Percentiles rank a stretch among this genome's conserved stretches.
These are phyloP conservation scores for Leucoagaricus sp. DNA, from an alignment of 1,284 basidiomycete species.

Conservation along the genomic window DNA sequence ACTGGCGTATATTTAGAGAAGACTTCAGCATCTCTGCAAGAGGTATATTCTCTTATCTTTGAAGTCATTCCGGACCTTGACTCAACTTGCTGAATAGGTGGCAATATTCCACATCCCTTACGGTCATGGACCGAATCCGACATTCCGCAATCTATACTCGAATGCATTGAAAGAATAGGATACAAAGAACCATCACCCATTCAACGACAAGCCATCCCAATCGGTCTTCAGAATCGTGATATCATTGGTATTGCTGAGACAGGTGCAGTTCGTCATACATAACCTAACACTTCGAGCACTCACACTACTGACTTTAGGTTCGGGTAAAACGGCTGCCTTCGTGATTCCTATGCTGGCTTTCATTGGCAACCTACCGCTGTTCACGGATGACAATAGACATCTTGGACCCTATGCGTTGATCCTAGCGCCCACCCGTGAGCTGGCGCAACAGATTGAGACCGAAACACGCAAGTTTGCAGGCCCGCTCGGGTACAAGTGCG, in stretches of 20 bases:
- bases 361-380: conserved; percentile 82
- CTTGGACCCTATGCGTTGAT: conserved; percentile 94
- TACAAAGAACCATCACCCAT: conserved; percentile 98
- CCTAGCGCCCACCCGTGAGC: conserved; percentile 93
- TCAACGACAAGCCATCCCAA: conserved; percentile 97
- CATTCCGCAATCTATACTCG: conserved; percentile 81
- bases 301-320: conserved; percentile 55
- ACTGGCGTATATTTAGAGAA: conserved; percentile 99
- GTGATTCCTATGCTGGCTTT: conserved; percentile 98
- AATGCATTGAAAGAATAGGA: conserved; percentile 87
- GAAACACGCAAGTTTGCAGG: conserved; percentile 92
- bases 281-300: neutral
- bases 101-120: conserved; percentile 89
- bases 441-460: conserved; percentile 96
- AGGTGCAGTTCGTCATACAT: conserved; percentile 47
- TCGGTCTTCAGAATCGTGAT: conserved; percentile 94
- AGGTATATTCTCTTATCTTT: conserved; percentile 46
- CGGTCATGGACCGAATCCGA: conserved; percentile 89
- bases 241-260: conserved; percentile 99
- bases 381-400: conserved; percentile 91
- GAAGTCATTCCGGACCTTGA: conserved; percentile 11
- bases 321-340: conserved; percentile 99
- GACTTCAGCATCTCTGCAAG: conserved; percentile 96
- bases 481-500: conserved; percentile 87
- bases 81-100: conserved; percentile 53